Conservation (phyloP, 2,329 filamentous ascomycete species). For the Coniosporium uncinatum region DNA sequence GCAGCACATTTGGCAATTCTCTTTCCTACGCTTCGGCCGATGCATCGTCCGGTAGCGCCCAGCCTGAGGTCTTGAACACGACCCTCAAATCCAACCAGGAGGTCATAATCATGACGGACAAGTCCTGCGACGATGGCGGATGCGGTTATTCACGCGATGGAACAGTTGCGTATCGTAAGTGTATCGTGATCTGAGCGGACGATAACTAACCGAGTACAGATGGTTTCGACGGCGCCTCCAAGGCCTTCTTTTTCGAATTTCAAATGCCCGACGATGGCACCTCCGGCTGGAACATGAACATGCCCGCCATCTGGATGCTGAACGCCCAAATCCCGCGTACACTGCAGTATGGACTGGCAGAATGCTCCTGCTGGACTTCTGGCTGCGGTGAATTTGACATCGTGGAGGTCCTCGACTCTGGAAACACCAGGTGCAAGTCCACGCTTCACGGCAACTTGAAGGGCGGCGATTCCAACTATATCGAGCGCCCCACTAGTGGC, state of each 20-base stretch:
- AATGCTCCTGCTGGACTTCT: conserved; percentile 66
- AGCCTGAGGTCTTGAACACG: conserved; percentile 31
- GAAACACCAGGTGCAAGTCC: conserved; percentile 57
- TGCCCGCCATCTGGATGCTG: conserved; percentile 72
- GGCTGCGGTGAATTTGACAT: conserved; percentile 75
- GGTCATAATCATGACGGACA: conserved; percentile 25
- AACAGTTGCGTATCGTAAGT: conserved; percentile 43
- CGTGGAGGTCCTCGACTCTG: conserved; percentile 62
- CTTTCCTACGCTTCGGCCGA: conserved; percentile 47
- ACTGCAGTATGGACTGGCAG: conserved; percentile 55
- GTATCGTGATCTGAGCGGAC: too few relatives aligned
- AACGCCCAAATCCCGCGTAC: conserved; percentile 69
- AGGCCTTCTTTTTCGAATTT: conserved; percentile 71
- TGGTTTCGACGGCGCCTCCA: conserved; percentile 65
- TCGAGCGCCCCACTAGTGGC: conserved; percentile 54
- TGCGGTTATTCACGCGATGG: conserved; percentile 44
- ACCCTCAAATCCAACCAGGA: conserved; percentile 20
- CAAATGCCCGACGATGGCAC: conserved; percentile 60
- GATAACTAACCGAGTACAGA: too few relatives aligned
- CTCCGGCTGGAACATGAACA: conserved; percentile 50
- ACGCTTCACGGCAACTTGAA: conserved; percentile 60
- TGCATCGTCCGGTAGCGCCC: conserved; percentile 37
- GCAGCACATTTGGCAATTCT: conserved; percentile 47
- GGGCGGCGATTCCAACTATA: conserved; percentile 67
- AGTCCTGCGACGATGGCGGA: conserved; percentile 34